A percentile compares a stretch with the other conserved stretches of the same genome.
Evolutionary conservation across 495 filamentous ascomycete species (phyloP).

Genomic region (Penicillium samsonianum): DNA sequence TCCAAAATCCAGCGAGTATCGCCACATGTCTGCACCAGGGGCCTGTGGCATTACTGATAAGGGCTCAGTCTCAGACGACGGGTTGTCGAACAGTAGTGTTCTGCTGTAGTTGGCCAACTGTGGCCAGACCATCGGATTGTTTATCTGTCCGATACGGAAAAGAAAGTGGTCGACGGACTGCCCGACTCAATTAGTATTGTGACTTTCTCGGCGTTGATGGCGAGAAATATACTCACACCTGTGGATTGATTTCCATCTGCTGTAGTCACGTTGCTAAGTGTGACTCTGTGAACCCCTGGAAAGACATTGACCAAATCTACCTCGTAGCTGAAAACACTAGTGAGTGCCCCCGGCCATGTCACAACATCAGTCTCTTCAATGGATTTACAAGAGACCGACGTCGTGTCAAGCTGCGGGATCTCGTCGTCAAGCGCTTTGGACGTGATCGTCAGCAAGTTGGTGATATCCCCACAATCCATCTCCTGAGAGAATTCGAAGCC

Average conservation of each 20-base stretch:
- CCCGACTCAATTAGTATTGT: slow-evolving; percentile 28
- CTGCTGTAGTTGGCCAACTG: slow-evolving; percentile 57
- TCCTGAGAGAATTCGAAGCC: slow-evolving; percentile 54
- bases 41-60: slow-evolving; percentile 60
- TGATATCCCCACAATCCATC: slow-evolving; percentile 55
- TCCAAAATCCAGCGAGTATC: slow-evolving; percentile 66
- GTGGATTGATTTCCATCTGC: slow-evolving; percentile 36
- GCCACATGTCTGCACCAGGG: slow-evolving; percentile 63
- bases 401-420: slow-evolving; percentile 24
- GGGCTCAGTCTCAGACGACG: slow-evolving; percentile 32
- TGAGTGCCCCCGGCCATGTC: slow-evolving; percentile 37
- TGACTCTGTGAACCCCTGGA: slow-evolving; percentile 50
- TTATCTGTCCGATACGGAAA: slow-evolving; percentile 54
- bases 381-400: slow-evolving; percentile 18
- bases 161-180: slow-evolving; percentile 57
- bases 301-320: slow-evolving; percentile 46
- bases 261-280: slow-evolving; percentile 46
- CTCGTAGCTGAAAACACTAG: slow-evolving; percentile 37
- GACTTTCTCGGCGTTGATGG: not conserved
- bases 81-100: slow-evolving; percentile 38
- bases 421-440: slow-evolving; percentile 40
- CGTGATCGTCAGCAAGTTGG: slow-evolving; percentile 40
- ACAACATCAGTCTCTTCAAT: slow-evolving; percentile 22
- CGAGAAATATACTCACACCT: slow-evolving; percentile 25
- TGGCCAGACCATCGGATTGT: slow-evolving; percentile 62